Evolutionary conservation across 1,139 yeast species (phyloP).

Genomic region (Nadsonia commutata): DNA sequence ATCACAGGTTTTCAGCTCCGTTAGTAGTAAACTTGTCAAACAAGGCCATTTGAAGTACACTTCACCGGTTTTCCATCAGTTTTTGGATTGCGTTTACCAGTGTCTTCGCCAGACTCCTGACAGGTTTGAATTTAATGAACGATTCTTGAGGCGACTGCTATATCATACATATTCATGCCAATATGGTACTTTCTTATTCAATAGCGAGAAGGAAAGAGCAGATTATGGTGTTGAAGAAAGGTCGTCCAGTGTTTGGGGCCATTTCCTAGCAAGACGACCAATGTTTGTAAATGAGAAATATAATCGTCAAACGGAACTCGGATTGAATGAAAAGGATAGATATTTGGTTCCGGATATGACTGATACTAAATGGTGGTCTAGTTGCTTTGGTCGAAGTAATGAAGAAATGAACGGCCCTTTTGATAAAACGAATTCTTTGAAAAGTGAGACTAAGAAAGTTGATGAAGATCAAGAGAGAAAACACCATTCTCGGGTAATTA

Average conservation of each 20-base stretch:
- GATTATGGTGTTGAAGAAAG: slow-evolving; percentile 27
- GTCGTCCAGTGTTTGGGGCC: slow-evolving; percentile 87
- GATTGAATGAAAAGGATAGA: slow-evolving; percentile 18
- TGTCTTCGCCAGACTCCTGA: slow-evolving; percentile 54
- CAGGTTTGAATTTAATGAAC: slow-evolving; percentile 73
- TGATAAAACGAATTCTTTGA: background rate
- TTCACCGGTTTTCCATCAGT: slow-evolving; percentile 89
- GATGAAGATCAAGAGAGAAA: background rate
- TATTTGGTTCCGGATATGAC: slow-evolving; percentile 53
- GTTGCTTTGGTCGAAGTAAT: slow-evolving; percentile 61
- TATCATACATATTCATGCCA: slow-evolving; percentile 91
- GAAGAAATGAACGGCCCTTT: slow-evolving; percentile 53
- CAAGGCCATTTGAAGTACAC: slow-evolving; percentile 36
- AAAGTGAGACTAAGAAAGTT: background rate
- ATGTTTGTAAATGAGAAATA: slow-evolving; percentile 53
- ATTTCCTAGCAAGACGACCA: slow-evolving; percentile 59
- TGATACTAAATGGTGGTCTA: slow-evolving; percentile 78
- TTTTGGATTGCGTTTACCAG: slow-evolving; percentile 80
- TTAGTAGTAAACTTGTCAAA: slow-evolving; percentile 21
- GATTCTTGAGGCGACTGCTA: slow-evolving; percentile 67
- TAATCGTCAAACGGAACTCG: slow-evolving; percentile 9
- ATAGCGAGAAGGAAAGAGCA: slow-evolving; percentile 51
- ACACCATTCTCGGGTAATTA: background rate
- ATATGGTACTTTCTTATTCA: slow-evolving; percentile 77
- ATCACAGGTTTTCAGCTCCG: slow-evolving; percentile 25